Conservation (phyloP, 768 basidiomycete species). For the Candolleomyces aberdarensis region DNA sequence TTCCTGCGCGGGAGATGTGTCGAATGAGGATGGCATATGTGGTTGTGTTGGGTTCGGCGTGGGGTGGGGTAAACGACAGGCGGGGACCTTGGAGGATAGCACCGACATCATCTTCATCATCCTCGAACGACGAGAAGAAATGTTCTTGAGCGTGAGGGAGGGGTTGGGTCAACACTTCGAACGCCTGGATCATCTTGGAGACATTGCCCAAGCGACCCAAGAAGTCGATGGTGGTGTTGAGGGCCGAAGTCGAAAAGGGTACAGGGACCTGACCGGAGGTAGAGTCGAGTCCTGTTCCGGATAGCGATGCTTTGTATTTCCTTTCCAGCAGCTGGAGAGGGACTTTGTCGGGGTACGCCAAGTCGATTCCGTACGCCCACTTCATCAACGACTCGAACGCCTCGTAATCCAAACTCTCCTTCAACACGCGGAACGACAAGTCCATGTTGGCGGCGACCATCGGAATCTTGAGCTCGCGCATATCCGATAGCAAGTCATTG, state of each 20-base stretch:
- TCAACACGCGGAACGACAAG: constrained; percentile 63
- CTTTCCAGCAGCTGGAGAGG: constrained; percentile 44
- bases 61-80: constrained; percentile 35
- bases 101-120: constrained; percentile 65
- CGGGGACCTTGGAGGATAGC: constrained; percentile 29
- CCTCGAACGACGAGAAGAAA: constrained; percentile 57
- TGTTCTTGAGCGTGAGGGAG: constrained; percentile 50
- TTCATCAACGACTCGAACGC: constrained; percentile 60
- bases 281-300: neutral
- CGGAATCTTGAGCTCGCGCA: constrained; percentile 45
- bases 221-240: constrained; percentile 73
- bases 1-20: constrained; percentile 45
- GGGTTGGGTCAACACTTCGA: constrained; percentile 76
- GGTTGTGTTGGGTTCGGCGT: constrained; percentile 60
- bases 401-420: constrained; percentile 55
- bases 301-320: constrained; percentile 1
- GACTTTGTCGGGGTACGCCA: constrained; percentile 67
- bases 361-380: constrained; percentile 72
- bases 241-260: constrained; percentile 58
- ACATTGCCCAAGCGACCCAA: constrained; percentile 59
- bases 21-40: constrained; percentile 63
- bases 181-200: constrained; percentile 68
- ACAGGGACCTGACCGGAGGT: constrained; percentile 25
- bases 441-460: constrained; percentile 64
- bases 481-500: constrained; percentile 52